Base-by-base conservation (phyloP, 208 protist genomes). In the Naegleria fowleri region DNA sequence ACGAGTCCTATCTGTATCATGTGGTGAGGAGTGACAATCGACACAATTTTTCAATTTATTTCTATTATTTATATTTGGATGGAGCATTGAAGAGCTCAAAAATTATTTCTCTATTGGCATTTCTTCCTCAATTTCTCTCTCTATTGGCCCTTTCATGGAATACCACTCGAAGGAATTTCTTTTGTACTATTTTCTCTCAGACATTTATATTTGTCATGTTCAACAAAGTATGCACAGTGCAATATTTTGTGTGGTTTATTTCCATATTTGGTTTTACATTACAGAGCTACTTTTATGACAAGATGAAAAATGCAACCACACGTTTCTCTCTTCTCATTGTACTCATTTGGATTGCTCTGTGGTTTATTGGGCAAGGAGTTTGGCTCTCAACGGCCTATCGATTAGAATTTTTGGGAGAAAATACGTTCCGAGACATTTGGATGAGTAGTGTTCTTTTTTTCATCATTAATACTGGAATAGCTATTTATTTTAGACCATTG, bases 211-310 rank as follows among this genome's bases (percentile, higher is more conserved):
- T 98, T 91, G 94, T 98, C n/a, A 95, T 96, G 39, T 97, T 98
- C 88, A 98, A 98, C 92, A 98, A 98, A 92, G 97, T 98, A 13
- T 97, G 94, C 91, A 98, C 97, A 15, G 96, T 98, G 88, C 97
- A 98, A 93, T 98, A 98, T 92, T 98, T 98, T 94, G 96, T 97
- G 85, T 98, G 97, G 97, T 98, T 97, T 88, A 88, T 98, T 22
- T 93, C 94, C 13, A 95, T 98, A 91, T 92, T 97, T 25, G 86
- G 93, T 29, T 96, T 97, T 93, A 93, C 36, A 91, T 33, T 33
- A 84, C 85, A 89, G 90, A 43, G 48, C 59, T 25, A 36, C 51
- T 51, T 90, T 83, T 83, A 51, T 51, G 13, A 59, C 13, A 59
- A n/a, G 25, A 79, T 79, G 67, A 79, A 79, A 36, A 7, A 33